Evolutionary conservation across 192 early-diverging fungal genomes (phyloP), one percentile per base, ranked within the genome.

Genomic region (Coemansia pectinata): DNA sequence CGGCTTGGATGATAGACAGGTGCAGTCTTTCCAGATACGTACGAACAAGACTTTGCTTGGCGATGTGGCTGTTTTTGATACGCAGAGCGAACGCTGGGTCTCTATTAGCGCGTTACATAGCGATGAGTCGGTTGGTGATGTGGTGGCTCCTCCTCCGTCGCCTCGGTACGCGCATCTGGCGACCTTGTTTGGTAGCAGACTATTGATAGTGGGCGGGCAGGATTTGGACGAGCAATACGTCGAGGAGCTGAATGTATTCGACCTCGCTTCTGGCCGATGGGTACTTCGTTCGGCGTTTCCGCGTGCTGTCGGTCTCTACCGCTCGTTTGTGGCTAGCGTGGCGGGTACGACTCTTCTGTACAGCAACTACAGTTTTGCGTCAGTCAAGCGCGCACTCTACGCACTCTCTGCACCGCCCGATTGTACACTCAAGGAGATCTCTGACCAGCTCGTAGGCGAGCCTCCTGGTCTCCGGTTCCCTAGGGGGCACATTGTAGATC

Each of bases 401-500:
- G 69, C 89, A 21, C 77, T 94, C 21, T 84, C 73, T 40, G 84
- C 91, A 3, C 86, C 90, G n/a, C 83, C 83, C 23, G 74, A 81
- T 17, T 87, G 87, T 65, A 69, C 65, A n/a, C 78, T 91, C 12
- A 82, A 87, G 50, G 91, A 94, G 67, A 85, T 87, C n/a, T 94
- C 92, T 1, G 73, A 83, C 9, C 84, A 82, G 47, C 89, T 94
- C 79, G 74, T 85, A 1, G 92, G 91, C 29, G 76, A 85, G 38
- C 91, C 92, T 17, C 91, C 91, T 0, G 92, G 92, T 14, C 79
- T 94, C 60, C 85, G 92, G 36, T 94, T 94, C 55, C 92, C 92
- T 15, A 87, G 88, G 21, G 91, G 91, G 25, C 85, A 87, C 33
- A 83, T 90, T 29, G 84, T 91, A 0, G 92, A 91, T 59, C 87